Evolutionary conservation across 345 rosid genomes (phyloP).

Genomic region (Noccaea caerulescens): DNA sequence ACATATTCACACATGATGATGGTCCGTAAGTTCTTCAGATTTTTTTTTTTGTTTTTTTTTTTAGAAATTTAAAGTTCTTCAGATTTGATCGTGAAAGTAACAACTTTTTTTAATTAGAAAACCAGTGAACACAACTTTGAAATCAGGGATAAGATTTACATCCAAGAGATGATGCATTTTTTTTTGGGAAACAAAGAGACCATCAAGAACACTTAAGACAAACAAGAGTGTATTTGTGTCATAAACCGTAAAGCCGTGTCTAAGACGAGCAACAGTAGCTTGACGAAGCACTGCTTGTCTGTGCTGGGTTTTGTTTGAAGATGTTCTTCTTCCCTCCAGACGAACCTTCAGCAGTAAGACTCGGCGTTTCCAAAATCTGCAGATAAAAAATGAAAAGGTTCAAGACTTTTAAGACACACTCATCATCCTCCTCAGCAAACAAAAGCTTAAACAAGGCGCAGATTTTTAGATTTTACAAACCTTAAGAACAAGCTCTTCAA

Average conservation of each 20-base stretch:
- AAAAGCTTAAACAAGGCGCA: not conserved
- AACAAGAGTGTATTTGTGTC: slow-evolving; percentile 33
- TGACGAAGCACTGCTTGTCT: slow-evolving; percentile 46
- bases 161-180: slow-evolving; percentile 37
- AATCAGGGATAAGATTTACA: slow-evolving; percentile 40
- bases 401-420: not conserved
- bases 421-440: not conserved
- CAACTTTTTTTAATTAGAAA: not conserved
- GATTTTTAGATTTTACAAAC: slow-evolving; percentile 31
- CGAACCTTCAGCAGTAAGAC: slow-evolving; percentile 75
- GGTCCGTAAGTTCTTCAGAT: too few species aligned
- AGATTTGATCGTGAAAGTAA: not conserved
- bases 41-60: too few species aligned
- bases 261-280: slow-evolving; percentile 66
- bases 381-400: not conserved
- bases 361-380: slow-evolving; percentile 93
- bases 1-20: too few species aligned
- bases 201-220: slow-evolving; percentile 24
- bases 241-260: slow-evolving; percentile 29
- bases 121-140: slow-evolving; percentile 26
- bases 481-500: slow-evolving; percentile 97
- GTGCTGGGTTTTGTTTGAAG: slow-evolving; percentile 72
- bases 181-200: slow-evolving; percentile 26
- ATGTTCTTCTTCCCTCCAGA: slow-evolving; percentile 81
- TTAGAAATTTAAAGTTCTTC: not conserved